These are phyloP conservation scores for Citrus medica DNA, from an alignment of 345 rosid genomes.

Conservation along the genomic window DNA sequence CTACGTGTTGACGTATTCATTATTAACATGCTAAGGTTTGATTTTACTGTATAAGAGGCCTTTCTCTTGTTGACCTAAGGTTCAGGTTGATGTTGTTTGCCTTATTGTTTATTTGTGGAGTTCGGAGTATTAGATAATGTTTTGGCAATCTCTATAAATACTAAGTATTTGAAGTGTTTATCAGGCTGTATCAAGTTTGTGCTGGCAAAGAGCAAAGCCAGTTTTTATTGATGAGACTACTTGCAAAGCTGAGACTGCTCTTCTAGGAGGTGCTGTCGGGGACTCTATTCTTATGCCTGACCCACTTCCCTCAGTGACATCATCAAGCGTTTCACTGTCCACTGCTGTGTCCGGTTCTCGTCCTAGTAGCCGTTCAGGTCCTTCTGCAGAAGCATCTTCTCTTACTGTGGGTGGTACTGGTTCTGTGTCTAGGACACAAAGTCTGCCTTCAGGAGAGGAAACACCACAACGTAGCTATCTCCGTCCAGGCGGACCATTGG, in stretches of 20 bases:
- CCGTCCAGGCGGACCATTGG: constrained; percentile 64
- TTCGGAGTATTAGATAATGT: constrained; percentile 4
- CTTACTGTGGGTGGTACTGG: constrained; percentile 33
- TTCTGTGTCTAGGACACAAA: constrained; percentile 31
- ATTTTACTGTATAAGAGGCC: background rate
- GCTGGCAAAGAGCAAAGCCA: constrained; percentile 98
- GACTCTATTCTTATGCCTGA: constrained; percentile 97
- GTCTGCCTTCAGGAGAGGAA: constrained; percentile 53
- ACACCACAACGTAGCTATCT: constrained; percentile 64
- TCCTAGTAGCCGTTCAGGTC: constrained; percentile 31
- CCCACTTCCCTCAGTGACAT: constrained; percentile 77
- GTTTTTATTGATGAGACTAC: constrained; percentile 71
- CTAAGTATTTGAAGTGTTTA: constrained; percentile 21
- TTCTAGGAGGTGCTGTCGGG: constrained; percentile 80
- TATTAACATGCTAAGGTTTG: background rate
- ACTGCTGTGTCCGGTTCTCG: constrained; percentile 49
- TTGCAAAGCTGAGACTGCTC: constrained; percentile 82
- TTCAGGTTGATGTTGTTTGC: background rate
- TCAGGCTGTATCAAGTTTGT: constrained; percentile 92
- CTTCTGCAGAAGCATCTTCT: constrained; percentile 37
- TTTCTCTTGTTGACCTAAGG: background rate
- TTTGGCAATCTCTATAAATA: constrained; percentile 16
- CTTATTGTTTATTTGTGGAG: background rate
- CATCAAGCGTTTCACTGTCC: constrained; percentile 50
- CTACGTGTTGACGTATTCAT: background rate